Percentiles rank a stretch among this genome's conserved stretches.
Evolutionary conservation across 345 rosid species (phyloP).

Genomic region (Streptanthus diversifolius): DNA sequence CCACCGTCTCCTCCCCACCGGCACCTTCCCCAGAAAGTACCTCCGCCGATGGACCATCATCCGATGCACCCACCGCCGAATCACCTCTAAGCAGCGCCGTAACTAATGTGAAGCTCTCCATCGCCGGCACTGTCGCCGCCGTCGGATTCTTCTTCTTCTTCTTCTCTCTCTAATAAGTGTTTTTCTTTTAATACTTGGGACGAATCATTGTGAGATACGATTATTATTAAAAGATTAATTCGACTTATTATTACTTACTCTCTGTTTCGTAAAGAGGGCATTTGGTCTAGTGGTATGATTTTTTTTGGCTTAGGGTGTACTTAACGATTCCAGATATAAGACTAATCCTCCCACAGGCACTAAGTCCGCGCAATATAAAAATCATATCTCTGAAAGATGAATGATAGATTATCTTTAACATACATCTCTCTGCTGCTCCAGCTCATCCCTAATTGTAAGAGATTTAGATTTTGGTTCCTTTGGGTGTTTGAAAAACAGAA

Average conservation of each 20-base stretch:
- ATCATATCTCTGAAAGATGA: background rate
- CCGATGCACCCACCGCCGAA: slow-evolving; percentile 25
- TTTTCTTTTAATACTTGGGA: background rate
- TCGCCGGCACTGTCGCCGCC: slow-evolving; percentile 29
- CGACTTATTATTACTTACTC: slow-evolving; percentile 2
- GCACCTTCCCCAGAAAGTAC: slow-evolving; percentile 27
- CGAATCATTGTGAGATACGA: background rate
- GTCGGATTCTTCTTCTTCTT: slow-evolving; percentile 26
- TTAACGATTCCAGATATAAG: too few relatives aligned
- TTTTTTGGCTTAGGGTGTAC: slow-evolving; percentile 91
- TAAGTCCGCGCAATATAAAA: background rate
- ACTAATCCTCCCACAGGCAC: background rate
- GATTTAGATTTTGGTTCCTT: background rate
- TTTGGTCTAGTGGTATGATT: slow-evolving; percentile 86
- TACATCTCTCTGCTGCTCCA: slow-evolving; percentile 6
- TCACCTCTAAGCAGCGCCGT: slow-evolving; percentile 20
- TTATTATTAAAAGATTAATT: background rate
- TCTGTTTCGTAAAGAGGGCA: slow-evolving; percentile 38
- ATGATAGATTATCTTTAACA: background rate
- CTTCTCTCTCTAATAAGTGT: slow-evolving; percentile 33
- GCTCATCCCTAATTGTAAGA: background rate
- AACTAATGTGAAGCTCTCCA: slow-evolving; percentile 17
- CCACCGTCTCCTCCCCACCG: slow-evolving; percentile 29
- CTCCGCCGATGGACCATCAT: slow-evolving; percentile 23
- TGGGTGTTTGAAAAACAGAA: background rate